A percentile compares a stretch with the other conserved stretches of the same genome.
Evolutionary conservation across 2,329 filamentous ascomycete species (phyloP).

Genomic region (Ophiognomonia clavigignenti-juglandacearum): DNA sequence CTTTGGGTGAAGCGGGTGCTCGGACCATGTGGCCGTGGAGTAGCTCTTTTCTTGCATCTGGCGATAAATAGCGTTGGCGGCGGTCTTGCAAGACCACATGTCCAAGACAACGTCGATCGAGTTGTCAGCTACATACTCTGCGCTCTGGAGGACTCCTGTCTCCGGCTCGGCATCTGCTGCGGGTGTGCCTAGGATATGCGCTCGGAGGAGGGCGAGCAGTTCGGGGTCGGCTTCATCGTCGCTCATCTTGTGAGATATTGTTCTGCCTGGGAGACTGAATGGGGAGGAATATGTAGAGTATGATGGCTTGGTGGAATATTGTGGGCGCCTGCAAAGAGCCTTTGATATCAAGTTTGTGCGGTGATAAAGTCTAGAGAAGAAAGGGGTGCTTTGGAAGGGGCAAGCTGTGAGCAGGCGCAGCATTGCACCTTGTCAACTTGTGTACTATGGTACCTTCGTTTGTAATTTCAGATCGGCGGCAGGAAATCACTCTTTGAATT

Average conservation of each 20-base stretch:
- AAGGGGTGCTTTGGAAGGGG: constrained; percentile 1
- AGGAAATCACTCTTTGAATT: neutral
- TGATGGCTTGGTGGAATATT: neutral
- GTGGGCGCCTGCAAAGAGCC: neutral
- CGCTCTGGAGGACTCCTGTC: constrained; percentile 76
- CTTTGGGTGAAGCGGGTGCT: constrained; percentile 87
- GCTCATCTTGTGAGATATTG: constrained; percentile 73
- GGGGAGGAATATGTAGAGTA: neutral
- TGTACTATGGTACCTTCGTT: too few relatives aligned
- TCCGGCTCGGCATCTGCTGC: constrained; percentile 57
- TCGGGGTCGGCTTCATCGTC: constrained; percentile 90
- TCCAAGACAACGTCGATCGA: constrained; percentile 88
- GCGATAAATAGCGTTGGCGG: constrained; percentile 71
- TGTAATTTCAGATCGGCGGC: neutral
- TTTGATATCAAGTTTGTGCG: constrained; percentile 2
- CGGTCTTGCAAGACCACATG: constrained; percentile 74
- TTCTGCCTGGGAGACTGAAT: too few relatives aligned
- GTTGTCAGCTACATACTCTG: constrained; percentile 86
- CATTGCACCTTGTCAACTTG: too few relatives aligned
- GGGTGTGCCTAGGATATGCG: constrained; percentile 64
- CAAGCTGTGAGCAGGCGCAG: neutral
- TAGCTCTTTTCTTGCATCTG: constrained; percentile 83
- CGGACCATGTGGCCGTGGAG: constrained; percentile 79
- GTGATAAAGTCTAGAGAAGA: neutral
- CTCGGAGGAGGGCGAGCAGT: constrained; percentile 77